These are phyloP conservation scores for Triticum aestivum DNA, from an alignment of 176 grass and related monocot species.

Conservation along the genomic window IWGSC_CS_RefSeq_v2.1 NC_057800.1:119936773-119937272, in stretches of 20 bases:
- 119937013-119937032: background rate
- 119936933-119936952: background rate
- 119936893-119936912: conserved; percentile 2
- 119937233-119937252: no score
- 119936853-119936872: background rate
- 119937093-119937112: background rate
- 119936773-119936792: background rate
- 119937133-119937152: background rate
- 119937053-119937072: background rate
- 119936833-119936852: background rate
- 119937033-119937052: background rate
- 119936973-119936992: conserved; percentile 6
- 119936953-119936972: background rate
- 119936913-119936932: background rate
- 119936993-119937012: conserved; percentile 34
- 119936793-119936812: background rate
- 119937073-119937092: background rate
- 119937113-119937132: background rate
- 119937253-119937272: no score
- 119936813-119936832: background rate
- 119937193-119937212: no score
- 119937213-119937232: no score
- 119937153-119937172: background rate
- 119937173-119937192: background rate
- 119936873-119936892: background rate